Percentiles rank a stretch among this genome's conserved stretches.
Evolutionary conservation across 495 filamentous ascomycete species (phyloP).

Genomic region (Trichocladium uniseriatum): DNA sequence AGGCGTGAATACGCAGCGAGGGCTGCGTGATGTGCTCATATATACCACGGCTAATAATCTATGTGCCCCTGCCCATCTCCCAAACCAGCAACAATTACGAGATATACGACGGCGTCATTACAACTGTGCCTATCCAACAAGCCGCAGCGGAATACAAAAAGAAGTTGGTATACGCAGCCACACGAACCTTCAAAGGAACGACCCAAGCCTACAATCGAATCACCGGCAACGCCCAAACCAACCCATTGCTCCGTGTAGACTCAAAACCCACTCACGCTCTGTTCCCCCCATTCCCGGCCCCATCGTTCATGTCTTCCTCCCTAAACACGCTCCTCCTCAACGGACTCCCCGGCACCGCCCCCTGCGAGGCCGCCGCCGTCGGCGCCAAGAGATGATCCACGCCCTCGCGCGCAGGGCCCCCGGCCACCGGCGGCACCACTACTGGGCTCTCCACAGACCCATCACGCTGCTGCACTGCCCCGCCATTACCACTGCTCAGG

Average conservation of each 20-base stretch:
- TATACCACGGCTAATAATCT: no score
- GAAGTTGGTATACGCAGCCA: not conserved
- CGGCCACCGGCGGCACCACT: no score
- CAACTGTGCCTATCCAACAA: not conserved
- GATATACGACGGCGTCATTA: not conserved
- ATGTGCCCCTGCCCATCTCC: not conserved
- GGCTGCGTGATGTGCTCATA: no score
- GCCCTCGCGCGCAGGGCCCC: no score
- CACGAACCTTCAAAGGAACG: not conserved
- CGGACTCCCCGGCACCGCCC: conserved; percentile 1
- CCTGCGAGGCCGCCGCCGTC: no score
- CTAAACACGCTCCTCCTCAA: conserved; percentile 13
- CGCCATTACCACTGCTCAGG: not conserved
- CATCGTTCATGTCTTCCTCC: conserved; percentile 10
- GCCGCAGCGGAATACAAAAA: not conserved
- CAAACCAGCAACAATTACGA: not conserved
- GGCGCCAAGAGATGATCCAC: no score
- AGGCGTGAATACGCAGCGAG: not conserved
- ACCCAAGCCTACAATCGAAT: not conserved
- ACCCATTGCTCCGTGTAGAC: not conserved
- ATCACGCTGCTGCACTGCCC: not conserved
- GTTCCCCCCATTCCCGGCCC: not conserved
- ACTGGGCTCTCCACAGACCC: no score
- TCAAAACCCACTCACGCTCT: not conserved
- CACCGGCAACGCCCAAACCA: not conserved